These are phyloP conservation scores for Erythrophleum fordii DNA, from an alignment of 306 rosid genomes.

Conservation along the genomic window DNA sequence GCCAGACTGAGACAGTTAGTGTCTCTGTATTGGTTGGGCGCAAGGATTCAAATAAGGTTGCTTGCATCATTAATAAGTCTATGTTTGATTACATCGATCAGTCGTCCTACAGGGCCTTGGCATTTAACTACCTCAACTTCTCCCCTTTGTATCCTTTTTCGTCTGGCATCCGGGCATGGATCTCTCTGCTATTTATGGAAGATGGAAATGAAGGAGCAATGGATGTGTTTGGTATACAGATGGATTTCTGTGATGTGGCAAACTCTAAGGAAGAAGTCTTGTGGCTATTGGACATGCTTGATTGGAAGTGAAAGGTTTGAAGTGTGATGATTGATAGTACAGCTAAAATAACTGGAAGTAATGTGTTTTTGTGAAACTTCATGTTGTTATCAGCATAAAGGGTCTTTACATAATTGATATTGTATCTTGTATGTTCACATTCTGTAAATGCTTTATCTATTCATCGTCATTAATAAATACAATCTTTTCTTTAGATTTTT, in stretches of 20 bases:
- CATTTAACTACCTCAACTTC: conserved; percentile 83
- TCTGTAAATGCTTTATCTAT: conserved; percentile 25
- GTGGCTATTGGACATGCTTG: conserved; percentile 90
- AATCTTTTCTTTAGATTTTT: background rate
- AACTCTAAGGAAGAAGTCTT: conserved; percentile 85
- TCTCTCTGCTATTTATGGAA: conserved; percentile 87
- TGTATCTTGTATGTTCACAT: background rate
- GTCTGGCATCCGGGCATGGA: conserved; percentile 83
- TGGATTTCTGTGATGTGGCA: conserved; percentile 95
- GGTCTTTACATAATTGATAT: conserved; percentile 21
- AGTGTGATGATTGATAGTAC: conserved; percentile 17
- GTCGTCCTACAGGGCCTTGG: conserved; percentile 75
- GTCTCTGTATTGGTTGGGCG: conserved; percentile 82
- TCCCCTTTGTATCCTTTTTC: conserved; percentile 73
- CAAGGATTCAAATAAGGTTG: conserved; percentile 79
- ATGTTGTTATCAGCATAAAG: conserved; percentile 7
- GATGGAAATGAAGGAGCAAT: conserved; percentile 62
- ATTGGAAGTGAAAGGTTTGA: conserved; percentile 74
- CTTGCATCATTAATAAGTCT: conserved; percentile 67
- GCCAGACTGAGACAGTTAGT: conserved; percentile 71
- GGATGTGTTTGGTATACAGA: conserved; percentile 87
- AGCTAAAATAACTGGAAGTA: conserved; percentile 1
- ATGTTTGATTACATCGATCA: conserved; percentile 80
- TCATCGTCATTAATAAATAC: background rate
- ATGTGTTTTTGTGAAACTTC: conserved; percentile 24